Conservation (phyloP, 768 basidiomycete genomes). For the Mrakia gelida region DNA sequence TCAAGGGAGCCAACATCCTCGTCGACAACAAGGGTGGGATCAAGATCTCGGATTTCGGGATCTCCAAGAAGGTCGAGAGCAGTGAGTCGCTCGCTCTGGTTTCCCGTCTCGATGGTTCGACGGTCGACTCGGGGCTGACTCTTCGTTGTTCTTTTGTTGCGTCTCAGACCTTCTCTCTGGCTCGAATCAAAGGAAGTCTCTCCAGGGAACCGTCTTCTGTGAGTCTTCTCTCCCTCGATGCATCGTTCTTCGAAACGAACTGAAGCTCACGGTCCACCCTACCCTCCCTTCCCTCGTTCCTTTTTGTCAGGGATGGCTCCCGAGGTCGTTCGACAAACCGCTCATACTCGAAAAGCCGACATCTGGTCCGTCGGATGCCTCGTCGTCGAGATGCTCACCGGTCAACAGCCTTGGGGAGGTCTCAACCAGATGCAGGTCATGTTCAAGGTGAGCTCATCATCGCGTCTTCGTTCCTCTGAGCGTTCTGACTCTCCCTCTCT, state of each 20-base stretch:
- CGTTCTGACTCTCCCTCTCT: conserved; percentile 11
- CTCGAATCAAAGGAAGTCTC: conserved; percentile 78
- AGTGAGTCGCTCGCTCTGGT: conserved; percentile 56
- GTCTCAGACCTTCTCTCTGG: conserved; percentile 45
- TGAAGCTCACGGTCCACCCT: background rate
- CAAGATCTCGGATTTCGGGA: conserved; percentile 95
- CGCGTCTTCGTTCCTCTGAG: background rate
- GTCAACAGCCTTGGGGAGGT: conserved; percentile 91
- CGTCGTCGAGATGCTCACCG: conserved; percentile 94
- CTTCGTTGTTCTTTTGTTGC: too few relatives aligned
- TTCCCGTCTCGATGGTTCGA: background rate
- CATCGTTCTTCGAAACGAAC: too few relatives aligned
- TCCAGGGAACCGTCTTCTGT: conserved; percentile 94
- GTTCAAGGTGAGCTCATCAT: conserved; percentile 63
- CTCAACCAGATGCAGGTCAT: conserved; percentile 99
- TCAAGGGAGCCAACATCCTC: conserved; percentile 97
- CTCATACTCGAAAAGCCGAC: conserved; percentile 85
- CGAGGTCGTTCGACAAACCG: conserved; percentile 79
- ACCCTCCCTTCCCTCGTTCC: background rate
- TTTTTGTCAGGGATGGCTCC: conserved; percentile 29
- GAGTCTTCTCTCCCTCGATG: background rate
- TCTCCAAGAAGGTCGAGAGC: conserved; percentile 94
- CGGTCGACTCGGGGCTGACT: too few relatives aligned
- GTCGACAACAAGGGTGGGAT: conserved; percentile 97
- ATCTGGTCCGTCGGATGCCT: conserved; percentile 96